Base-by-base conservation (phyloP, 2,329 filamentous ascomycete species). In the Fusarium tuaranense region DNA sequence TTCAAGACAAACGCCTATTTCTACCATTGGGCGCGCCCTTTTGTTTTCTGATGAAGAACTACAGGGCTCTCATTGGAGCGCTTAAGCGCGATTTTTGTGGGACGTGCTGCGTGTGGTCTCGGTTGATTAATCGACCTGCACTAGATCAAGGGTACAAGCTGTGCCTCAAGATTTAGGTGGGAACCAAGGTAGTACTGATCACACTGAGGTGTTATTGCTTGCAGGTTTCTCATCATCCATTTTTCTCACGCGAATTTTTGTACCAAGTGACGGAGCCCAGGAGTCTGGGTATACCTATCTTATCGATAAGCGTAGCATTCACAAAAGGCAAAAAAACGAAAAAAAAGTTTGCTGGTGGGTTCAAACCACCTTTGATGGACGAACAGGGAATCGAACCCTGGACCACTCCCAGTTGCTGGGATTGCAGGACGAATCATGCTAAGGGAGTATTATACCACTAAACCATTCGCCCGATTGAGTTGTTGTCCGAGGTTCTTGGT, bases 381-480 rank as follows among this genome's bases (percentile, higher is more conserved):
- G 51, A 55, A 55, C 51, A 55, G 51, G 51, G 51, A 55, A 55
- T 55, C 51, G 51, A 55, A 55, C 51, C 51, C 51, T 55, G 51
- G 51, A 55, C 51, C 51, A 55, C 51, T 55, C 51, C 51, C 51
- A 55, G 12, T 20, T 32, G 27, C 18, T 30, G 27, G 27, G 51
- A 32, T 55, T 12, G 51, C 51, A 32, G 51, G 27, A 32, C 51
- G 51, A 55, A 55, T 32, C 51, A 55, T 55, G 51, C 51, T 55
- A 55, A 55, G 51, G 51, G 51, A 55, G 51, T 55, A 55, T 55
- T 55, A 55, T 55, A 55, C 51, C 51, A 55, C 51, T 55, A 55
- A 55, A 55, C 51, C 51, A 55, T 55, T 55, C 51, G 51, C 51
- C 51, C 51, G 27, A 20, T 55, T 30, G 51, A 55, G 18, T 55